These are phyloP conservation scores for Fagus crenata DNA, from an alignment of 306 rosid species.

Conservation along the genomic window DNA sequence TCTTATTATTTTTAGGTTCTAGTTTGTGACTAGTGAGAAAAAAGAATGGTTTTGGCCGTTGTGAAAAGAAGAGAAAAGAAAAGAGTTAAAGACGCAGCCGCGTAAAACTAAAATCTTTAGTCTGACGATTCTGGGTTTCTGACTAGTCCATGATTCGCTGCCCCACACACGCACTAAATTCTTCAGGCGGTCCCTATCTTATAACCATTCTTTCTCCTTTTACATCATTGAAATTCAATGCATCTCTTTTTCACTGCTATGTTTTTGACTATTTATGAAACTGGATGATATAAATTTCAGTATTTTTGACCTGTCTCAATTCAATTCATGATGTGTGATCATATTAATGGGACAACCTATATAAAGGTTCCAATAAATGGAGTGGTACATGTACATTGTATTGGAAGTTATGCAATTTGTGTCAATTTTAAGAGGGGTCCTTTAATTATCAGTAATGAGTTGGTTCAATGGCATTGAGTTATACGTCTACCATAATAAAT, in stretches of 20 bases:
- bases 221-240: not conserved
- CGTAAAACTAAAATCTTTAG: not conserved
- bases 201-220: not conserved
- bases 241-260: conserved; percentile 10
- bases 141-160: conserved; percentile 11
- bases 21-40: conserved; percentile 26
- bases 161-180: not conserved
- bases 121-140: conserved; percentile 14
- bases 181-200: conserved; percentile 14
- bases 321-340: too few relatives aligned
- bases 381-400: too few relatives aligned
- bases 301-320: not conserved
- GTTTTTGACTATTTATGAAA: conserved; percentile 24
- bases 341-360: too few relatives aligned
- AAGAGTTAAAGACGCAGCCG: not conserved
- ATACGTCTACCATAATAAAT: too few relatives aligned
- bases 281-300: not conserved
- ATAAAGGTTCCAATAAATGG: too few relatives aligned
- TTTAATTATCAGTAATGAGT: too few relatives aligned
- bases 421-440: too few relatives aligned
- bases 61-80: conserved; percentile 27
- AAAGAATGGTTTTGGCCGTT: conserved; percentile 40
- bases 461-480: too few relatives aligned
- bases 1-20: too few relatives aligned
- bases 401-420: too few relatives aligned